phyloP scores from a whole-genome alignment of 495 filamentous ascomycete species.

The Aspergillus incahuasiensis region DNA sequence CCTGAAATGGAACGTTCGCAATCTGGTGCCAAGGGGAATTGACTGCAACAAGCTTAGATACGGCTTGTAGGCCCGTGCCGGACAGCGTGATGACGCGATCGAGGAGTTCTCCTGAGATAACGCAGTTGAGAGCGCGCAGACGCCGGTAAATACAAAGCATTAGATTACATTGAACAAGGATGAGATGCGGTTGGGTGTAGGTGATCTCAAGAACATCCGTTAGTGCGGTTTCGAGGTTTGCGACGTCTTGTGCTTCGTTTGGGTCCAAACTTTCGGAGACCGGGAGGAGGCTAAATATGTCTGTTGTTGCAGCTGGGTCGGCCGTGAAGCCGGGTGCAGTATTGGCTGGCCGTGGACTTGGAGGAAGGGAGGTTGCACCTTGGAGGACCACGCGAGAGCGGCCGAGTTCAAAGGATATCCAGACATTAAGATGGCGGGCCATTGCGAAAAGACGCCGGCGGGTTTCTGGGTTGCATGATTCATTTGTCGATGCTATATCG shows the following conservation, averaged over 20 bases:
- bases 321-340: conserved; percentile 9
- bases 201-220: conserved; percentile 32
- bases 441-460: conserved; percentile 46
- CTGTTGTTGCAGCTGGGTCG: conserved; percentile 3
- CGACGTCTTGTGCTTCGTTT: conserved; percentile 27
- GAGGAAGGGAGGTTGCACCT: conserved; percentile 33
- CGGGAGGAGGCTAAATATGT: conserved; percentile 42
- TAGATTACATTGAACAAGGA: conserved; percentile 48
- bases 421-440: conserved; percentile 47
- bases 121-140: conserved; percentile 40
- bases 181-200: conserved; percentile 34
- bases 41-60: conserved; percentile 32
- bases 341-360: conserved; percentile 13
- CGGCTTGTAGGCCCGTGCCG: conserved; percentile 32
- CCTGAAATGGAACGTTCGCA: conserved; percentile 52
- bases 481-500: conserved; percentile 9
- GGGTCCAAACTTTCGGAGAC: conserved; percentile 44
- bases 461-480: conserved; percentile 31
- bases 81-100: conserved; percentile 35
- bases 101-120: conserved; percentile 28
- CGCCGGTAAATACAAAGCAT: conserved; percentile 51
- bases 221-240: conserved; percentile 36
- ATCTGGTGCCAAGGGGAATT: conserved; percentile 51
- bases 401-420: conserved; percentile 51
- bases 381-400: conserved; percentile 45